Conservation (phyloP, 768 basidiomycete genomes). For the Pleurotus ostreatus region DNA sequence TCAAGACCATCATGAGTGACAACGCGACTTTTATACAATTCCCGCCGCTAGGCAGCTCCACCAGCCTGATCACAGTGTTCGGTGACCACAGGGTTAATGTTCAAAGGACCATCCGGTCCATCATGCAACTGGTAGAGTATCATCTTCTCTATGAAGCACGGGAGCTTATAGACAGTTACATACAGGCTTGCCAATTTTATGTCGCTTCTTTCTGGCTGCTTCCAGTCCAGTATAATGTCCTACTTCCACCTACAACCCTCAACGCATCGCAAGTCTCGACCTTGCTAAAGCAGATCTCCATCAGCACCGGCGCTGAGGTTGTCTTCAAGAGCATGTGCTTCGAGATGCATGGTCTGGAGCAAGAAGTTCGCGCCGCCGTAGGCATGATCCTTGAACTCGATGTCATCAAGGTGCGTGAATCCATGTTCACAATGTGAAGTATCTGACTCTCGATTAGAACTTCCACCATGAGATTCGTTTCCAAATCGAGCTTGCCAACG, state of each 20-base stretch:
- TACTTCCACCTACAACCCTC: slow-evolving; percentile 77
- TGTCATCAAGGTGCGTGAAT: slow-evolving; percentile 70
- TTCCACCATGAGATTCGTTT: slow-evolving; percentile 98
- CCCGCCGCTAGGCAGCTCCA: slow-evolving; percentile 87
- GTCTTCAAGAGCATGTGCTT: slow-evolving; percentile 98
- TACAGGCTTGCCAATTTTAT: slow-evolving; percentile 90
- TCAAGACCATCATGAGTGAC: slow-evolving; percentile 91
- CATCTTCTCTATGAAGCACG: neutral
- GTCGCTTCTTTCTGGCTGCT: slow-evolving; percentile 97
- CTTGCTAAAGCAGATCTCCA: slow-evolving; percentile 82
- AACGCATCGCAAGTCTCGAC: slow-evolving; percentile 81
- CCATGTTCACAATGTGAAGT: no score
- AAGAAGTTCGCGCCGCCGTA: slow-evolving; percentile 84
- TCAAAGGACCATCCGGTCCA: slow-evolving; percentile 86
- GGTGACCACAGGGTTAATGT: slow-evolving; percentile 94
- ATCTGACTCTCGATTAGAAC: slow-evolving; percentile 38
- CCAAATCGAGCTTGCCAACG: slow-evolving; percentile 96
- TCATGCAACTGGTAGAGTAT: slow-evolving; percentile 86
- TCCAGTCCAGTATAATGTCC: slow-evolving; percentile 89
- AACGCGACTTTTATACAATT: slow-evolving; percentile 96
- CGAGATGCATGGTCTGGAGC: slow-evolving; percentile 92
- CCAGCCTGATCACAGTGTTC: slow-evolving; percentile 89
- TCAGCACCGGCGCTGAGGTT: slow-evolving; percentile 85
- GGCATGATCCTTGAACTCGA: slow-evolving; percentile 87
- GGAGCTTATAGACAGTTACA: neutral